Percentiles rank a stretch among this genome's conserved stretches.
These are phyloP conservation scores for Phycomyces blakesleeanus DNA, from an alignment of 192 early-diverging fungal species.

Conservation along the genomic window DNA sequence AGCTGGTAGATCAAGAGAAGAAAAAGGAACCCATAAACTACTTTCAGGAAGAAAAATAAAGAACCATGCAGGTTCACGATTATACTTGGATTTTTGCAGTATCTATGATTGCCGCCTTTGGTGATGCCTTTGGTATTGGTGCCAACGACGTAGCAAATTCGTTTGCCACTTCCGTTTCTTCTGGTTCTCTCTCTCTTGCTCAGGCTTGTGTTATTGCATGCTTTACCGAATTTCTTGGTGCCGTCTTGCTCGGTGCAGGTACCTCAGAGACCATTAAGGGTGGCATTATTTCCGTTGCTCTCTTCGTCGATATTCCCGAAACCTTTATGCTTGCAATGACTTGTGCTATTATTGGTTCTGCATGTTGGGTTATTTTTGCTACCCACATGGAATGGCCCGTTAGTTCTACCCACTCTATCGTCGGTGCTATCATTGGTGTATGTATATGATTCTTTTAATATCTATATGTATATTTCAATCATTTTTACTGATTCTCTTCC, in stretches of 20 bases:
- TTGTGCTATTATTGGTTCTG: conserved; percentile 74
- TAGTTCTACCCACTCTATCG: conserved; percentile 79
- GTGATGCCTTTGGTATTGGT: conserved; percentile 74
- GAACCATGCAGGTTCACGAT: conserved; percentile 18
- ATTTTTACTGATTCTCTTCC: no score
- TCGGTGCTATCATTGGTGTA: conserved; percentile 69
- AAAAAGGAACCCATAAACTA: neutral
- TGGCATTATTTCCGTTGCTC: conserved; percentile 57
- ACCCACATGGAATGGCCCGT: conserved; percentile 67
- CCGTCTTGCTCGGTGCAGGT: conserved; percentile 64
- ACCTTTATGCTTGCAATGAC: conserved; percentile 81
- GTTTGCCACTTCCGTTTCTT: conserved; percentile 82
- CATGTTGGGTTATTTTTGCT: conserved; percentile 71
- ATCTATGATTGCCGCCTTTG: conserved; percentile 60
- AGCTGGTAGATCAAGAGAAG: no score
- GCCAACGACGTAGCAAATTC: conserved; percentile 90
- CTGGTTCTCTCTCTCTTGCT: conserved; percentile 67
- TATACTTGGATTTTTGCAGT: conserved; percentile 69
- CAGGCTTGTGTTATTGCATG: conserved; percentile 76
- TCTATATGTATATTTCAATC: no score
- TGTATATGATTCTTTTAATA: no score
- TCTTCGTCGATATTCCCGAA: conserved; percentile 61
- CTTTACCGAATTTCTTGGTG: conserved; percentile 82
- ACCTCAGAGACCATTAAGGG: conserved; percentile 81
- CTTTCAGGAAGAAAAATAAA: neutral